Base-by-base conservation (phyloP, 805 yeast genomes). In the Lachancea meyersii region DNA sequence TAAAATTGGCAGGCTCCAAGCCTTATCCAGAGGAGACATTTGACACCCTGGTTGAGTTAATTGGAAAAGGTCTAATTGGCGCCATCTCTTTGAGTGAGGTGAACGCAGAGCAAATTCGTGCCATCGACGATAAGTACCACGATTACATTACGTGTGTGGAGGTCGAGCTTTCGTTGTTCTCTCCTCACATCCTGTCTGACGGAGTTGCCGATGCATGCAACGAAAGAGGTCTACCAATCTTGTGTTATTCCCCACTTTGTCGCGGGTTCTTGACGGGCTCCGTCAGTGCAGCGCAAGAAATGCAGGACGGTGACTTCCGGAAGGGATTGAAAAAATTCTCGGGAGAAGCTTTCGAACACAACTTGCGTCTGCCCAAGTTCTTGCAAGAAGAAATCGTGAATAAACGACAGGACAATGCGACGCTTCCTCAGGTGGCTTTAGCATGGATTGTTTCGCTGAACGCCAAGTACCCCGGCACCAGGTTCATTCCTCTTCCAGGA, bases 231-330 rank as follows among this genome's bases (percentile, higher is more conserved):
- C 74, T 88, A 43, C 82, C 93, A 11, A 68, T 86, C 23, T 69
- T 86, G 44, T 85, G 88, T 20, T 88, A 88, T 63, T 82, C 95
- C 23, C 96, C 96, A 23, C 69, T 88, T 43, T 82, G 88, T 8
- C 73, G 85, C 54, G 96, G 96, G 1, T 67, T 81, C 47, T 70
- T 88, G 42, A 80, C 91, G 3, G 95, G 93, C 44, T 48, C 55
- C 26, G 63, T 79, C 41, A 76, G 63, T 20, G 61, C 72, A 5
- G 52, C 63, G 17, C 53, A 61, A 0, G 80, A 76, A 42, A 54
- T 82, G 28, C 75, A 79, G 11, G 67, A 67, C 33, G 80, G 75
- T 33, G 91, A 83, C 54, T 45, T 78, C 41, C 70, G 86, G 50
- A 48, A 46, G 13, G 44, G 41, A 20, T 53, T 78, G 35, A 88